A percentile compares a stretch with the other conserved stretches of the same genome.
These are phyloP conservation scores for Dillenia suffruticosa DNA, from an alignment of 164 flowering plant genomes.

Conservation along the genomic window DNA sequence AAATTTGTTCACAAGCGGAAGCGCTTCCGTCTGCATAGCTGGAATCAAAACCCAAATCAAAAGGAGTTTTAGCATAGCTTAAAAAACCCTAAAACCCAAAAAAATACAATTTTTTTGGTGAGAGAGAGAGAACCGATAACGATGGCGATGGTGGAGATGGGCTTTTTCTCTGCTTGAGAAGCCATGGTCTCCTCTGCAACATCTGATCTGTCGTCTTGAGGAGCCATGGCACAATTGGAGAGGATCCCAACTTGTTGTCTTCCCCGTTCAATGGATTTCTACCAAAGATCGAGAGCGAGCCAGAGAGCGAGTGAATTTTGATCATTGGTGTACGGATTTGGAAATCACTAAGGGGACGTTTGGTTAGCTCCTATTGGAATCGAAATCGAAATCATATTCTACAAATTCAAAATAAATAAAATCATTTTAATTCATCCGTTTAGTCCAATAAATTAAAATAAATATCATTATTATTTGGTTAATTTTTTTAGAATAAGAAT, in stretches of 20 bases:
- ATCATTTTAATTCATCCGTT: too few relatives aligned
- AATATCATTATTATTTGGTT: too few relatives aligned
- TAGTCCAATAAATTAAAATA: too few relatives aligned
- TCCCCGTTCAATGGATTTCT: background rate
- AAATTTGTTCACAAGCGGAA: constrained; percentile 73
- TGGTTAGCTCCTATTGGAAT: too few relatives aligned
- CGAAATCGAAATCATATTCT: too few relatives aligned
- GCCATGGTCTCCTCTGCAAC: constrained; percentile 32
- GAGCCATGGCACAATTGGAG: constrained; percentile 37
- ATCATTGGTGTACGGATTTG: too few relatives aligned
- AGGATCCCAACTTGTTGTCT: too few relatives aligned
- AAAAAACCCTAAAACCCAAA: background rate
- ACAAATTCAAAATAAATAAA: too few relatives aligned
- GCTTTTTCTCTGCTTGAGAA: constrained; percentile 31
- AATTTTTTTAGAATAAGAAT: too few relatives aligned
- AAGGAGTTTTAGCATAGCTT: background rate
- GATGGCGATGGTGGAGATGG: constrained; percentile 61
- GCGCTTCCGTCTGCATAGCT: constrained; percentile 99
- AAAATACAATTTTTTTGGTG: background rate
- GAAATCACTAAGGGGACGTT: too few relatives aligned
- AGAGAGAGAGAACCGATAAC: constrained; percentile 45
- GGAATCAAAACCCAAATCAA: constrained; percentile 16
- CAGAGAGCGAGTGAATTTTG: background rate
- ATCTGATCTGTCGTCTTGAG: constrained; percentile 30
- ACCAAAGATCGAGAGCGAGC: background rate